Evolutionary conservation across 768 basidiomycete genomes (phyloP), one percentile per base, ranked within the genome.

Genomic region (Agrocybe praecox): DNA sequence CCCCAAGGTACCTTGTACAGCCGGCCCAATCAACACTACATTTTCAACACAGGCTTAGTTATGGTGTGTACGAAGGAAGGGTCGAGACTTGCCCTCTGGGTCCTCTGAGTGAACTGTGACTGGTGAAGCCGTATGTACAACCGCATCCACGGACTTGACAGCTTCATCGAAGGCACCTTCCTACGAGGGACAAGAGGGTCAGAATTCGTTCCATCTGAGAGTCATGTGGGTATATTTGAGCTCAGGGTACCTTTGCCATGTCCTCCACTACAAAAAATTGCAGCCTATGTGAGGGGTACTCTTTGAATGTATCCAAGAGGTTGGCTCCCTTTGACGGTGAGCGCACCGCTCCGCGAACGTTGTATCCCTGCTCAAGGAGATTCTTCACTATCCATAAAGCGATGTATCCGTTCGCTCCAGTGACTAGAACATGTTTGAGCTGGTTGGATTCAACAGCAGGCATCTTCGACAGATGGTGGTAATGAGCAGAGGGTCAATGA

Each of bases 121-220:
- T 1, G 89, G 89, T 1, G 88, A 89, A 0, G 88, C 88, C 1
- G 79, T 84, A 66, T 91, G 90, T 40, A 74, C 79, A 49, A 94
- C 82, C 0, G 81, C 92, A 57, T 90, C 85, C 12, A 93, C 84
- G 1, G 81, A 89, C 67, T 85, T 82, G 56, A 93, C 87, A 1
- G 86, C 90, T 48, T 90, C 84, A 66, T 94, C 90, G 60, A 92
- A 94, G 0, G 87, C 88, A 7, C 82, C 83, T 1, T 78, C 79
- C 84, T 86, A n/a, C n/a, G n/a, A n/a, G n/a, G 55, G 42, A 52
- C 15, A n/a, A n/a, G n/a, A n/a, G n/a, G n/a, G n/a, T n/a, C n/a
- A n/a, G n/a, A 44, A 8, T 34, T 34, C 8, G 33, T 34, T 15
- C 15, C 33, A 34, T 34, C 8, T 15, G 33, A 8, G 7, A 34